Conservation (phyloP, 148 eudicot genomes). For the Camellia granthamiana region DNA sequence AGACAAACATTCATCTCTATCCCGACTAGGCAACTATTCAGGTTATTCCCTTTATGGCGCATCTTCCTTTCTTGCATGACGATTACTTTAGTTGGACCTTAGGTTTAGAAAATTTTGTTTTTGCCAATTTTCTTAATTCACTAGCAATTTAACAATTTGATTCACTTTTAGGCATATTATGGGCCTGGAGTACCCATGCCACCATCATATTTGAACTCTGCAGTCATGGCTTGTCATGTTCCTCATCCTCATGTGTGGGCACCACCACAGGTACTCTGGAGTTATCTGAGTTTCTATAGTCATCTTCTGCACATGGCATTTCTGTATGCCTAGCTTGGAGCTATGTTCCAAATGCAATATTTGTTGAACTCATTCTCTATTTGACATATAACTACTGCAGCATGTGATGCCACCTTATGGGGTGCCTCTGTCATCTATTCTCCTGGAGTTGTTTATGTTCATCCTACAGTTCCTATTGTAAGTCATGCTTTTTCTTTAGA, state of each 20-base stretch:
- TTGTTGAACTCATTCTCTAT: background rate
- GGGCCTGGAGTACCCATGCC: slow-evolving; percentile 46
- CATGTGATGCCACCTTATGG: slow-evolving; percentile 57
- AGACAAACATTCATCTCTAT: slow-evolving; percentile 40
- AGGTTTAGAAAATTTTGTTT: background rate
- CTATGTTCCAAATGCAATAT: background rate
- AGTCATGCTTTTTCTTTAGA: slow-evolving; percentile 15
- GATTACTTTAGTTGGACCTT: background rate
- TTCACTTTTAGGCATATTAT: slow-evolving; percentile 43
- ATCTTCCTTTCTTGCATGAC: background rate
- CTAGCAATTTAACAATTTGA: slow-evolving; percentile 11
- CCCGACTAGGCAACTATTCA: slow-evolving; percentile 64
- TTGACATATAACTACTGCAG: slow-evolving; percentile 18
- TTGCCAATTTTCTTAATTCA: background rate
- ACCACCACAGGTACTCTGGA: slow-evolving; percentile 40
- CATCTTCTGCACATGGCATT: background rate
- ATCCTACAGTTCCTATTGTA: slow-evolving; percentile 50
- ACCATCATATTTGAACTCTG: slow-evolving; percentile 44
- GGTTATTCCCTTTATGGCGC: slow-evolving; percentile 22
- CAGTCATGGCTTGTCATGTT: slow-evolving; percentile 40
- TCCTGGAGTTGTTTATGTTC: slow-evolving; percentile 54
- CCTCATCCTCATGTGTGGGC: slow-evolving; percentile 54
- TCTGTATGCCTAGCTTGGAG: background rate
- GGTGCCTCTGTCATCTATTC: slow-evolving; percentile 55
- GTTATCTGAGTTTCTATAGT: background rate